phyloP scores from a whole-genome alignment of 345 rosid species.

The Limnanthes douglasii region DNA sequence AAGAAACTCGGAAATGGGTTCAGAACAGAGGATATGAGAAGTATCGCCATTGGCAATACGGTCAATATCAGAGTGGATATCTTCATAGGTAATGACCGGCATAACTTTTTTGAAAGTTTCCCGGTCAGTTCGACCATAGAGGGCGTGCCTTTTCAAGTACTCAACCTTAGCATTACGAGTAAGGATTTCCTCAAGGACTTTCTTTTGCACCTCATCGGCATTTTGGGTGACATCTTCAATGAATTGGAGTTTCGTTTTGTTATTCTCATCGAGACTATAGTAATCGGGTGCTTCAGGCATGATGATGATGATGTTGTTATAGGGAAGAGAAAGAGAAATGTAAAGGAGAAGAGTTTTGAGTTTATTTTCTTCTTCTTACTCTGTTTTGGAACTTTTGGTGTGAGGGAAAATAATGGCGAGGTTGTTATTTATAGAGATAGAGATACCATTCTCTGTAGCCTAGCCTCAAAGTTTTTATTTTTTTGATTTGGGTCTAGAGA shows the following conservation, averaged over 20 bases:
- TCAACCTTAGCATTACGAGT: constrained; percentile 59
- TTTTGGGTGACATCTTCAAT: constrained; percentile 53
- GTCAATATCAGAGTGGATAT: constrained; percentile 43
- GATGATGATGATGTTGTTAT: constrained; percentile 5
- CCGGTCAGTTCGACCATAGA: constrained; percentile 34
- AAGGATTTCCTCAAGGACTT: constrained; percentile 49
- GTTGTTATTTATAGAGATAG: constrained; percentile 23
- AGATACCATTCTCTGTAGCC: no score
- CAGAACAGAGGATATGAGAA: constrained; percentile 55
- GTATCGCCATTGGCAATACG: constrained; percentile 74
- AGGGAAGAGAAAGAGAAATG: background rate
- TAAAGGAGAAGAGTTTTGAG: background rate
- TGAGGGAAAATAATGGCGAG: constrained; percentile 18
- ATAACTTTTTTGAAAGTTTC: constrained; percentile 44
- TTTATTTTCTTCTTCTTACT: no score
- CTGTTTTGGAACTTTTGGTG: constrained; percentile 15
- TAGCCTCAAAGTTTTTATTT: constrained; percentile 8
- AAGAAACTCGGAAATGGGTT: constrained; percentile 73
- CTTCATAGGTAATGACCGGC: constrained; percentile 59
- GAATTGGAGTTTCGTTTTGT: constrained; percentile 35
- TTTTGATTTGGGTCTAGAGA: no score
- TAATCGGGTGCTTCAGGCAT: constrained; percentile 72
- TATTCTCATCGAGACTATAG: constrained; percentile 28
- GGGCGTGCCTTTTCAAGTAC: constrained; percentile 44
- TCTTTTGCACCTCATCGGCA: constrained; percentile 43